Evolutionary conservation across 1,284 basidiomycete species (phyloP).

Genomic region (Boletus mariae): DNA sequence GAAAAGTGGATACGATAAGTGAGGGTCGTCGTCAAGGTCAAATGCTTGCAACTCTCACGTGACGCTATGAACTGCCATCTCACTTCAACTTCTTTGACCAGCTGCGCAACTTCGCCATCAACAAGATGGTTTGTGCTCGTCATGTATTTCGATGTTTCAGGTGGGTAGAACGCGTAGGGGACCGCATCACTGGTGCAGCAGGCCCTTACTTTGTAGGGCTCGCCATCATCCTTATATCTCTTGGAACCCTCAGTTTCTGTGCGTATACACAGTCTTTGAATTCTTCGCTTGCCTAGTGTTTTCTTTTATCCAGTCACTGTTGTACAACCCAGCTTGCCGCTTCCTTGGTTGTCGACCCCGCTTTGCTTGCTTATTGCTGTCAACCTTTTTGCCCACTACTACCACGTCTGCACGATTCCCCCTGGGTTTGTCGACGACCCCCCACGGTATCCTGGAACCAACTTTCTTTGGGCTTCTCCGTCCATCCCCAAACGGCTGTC

Average conservation of each 20-base stretch:
- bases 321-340: conserved; percentile 54
- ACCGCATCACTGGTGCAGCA: conserved; percentile 82
- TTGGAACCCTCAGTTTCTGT: conserved; percentile 82
- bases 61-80: background rate
- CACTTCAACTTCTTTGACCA: too few species aligned
- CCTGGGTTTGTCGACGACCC: conserved; percentile 61
- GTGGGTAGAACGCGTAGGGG: conserved; percentile 71
- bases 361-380: conserved; percentile 70
- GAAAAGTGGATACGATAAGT: too few species aligned
- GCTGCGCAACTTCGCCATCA: background rate
- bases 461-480: conserved; percentile 54
- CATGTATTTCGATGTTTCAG: conserved; percentile 85
- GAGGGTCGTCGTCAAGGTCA: too few species aligned
- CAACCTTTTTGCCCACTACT: conserved; percentile 84
- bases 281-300: background rate
- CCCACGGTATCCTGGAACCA: conserved; percentile 37
- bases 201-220: conserved; percentile 86
- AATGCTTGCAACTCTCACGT: background rate
- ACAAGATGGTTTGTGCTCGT: conserved; percentile 46
- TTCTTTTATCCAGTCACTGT: conserved; percentile 59
- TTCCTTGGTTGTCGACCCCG: conserved; percentile 56
- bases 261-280: conserved; percentile 32
- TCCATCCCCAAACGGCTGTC: conserved; percentile 13
- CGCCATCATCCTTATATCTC: conserved; percentile 67
- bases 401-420: conserved; percentile 71